Evolutionary conservation across 2,329 filamentous ascomycete genomes (phyloP).

Genomic region (Penicillium sp.): DNA sequence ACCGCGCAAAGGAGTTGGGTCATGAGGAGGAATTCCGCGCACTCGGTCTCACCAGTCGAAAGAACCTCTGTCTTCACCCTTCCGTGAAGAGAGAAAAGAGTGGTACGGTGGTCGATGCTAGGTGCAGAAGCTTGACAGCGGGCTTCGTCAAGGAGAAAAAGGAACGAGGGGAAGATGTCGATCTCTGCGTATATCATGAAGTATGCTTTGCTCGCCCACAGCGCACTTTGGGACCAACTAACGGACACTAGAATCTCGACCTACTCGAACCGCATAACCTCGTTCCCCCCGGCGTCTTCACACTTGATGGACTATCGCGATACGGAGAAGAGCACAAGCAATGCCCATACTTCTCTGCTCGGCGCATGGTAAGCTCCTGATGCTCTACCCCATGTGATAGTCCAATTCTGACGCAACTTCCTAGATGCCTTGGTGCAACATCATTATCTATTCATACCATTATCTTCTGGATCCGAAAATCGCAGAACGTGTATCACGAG

Average conservation of each 20-base stretch:
- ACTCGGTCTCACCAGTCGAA: conserved; percentile 89
- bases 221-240: conserved; percentile 12
- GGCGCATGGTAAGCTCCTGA: conserved; percentile 72
- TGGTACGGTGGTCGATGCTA: conserved; percentile 88
- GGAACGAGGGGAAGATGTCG: conserved; percentile 89
- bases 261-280: conserved; percentile 92
- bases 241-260: conserved; percentile 72
- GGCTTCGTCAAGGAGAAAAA: conserved; percentile 98
- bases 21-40: conserved; percentile 90
- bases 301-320: conserved; percentile 80
- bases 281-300: conserved; percentile 93
- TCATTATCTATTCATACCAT: conserved; percentile 99
- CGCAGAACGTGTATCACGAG: conserved; percentile 89
- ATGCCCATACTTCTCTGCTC: conserved; percentile 94
- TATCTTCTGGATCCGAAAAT: conserved; percentile 98
- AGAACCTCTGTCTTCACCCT: conserved; percentile 94
- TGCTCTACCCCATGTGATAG: not conserved
- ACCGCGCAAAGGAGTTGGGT: conserved; percentile 84
- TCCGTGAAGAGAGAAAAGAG: conserved; percentile 97
- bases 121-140: conserved; percentile 91
- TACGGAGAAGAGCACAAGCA: conserved; percentile 97
- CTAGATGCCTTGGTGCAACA: conserved; percentile 97
- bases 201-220: conserved; percentile 46
- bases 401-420: conserved; percentile 21
- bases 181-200: conserved; percentile 94